These are phyloP conservation scores for Clonostachys byssicola DNA, from an alignment of 2,329 filamentous ascomycete genomes.

Conservation along the genomic window DNA sequence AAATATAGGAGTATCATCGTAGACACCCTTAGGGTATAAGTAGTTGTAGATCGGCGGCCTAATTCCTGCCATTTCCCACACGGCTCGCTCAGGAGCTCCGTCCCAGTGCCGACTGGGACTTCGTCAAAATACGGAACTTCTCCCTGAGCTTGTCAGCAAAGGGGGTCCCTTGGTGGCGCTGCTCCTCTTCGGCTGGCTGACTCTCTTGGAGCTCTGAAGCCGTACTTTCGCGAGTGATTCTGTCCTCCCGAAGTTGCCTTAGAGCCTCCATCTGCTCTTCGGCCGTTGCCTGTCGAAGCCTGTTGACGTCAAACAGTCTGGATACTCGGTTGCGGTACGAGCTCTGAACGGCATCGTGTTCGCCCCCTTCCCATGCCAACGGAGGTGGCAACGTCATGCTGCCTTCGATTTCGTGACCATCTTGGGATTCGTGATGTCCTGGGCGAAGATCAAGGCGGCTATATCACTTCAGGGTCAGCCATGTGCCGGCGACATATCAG, in stretches of 20 bases:
- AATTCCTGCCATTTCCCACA: too few relatives aligned
- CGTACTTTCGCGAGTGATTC: constrained; percentile 9
- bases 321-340: constrained; percentile 39
- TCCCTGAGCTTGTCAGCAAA: constrained; percentile 47
- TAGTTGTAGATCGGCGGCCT: too few relatives aligned
- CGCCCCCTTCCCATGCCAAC: constrained; percentile 30
- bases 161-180: constrained; percentile 32
- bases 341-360: constrained; percentile 20
- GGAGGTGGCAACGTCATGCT: constrained; percentile 30
- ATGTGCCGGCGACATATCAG: too few relatives aligned
- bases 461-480: too few relatives aligned
- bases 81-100: neutral
- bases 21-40: too few relatives aligned
- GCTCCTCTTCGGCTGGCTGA: constrained; percentile 16
- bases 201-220: constrained; percentile 2
- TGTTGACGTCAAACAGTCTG: constrained; percentile 51
- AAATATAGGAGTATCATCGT: too few relatives aligned
- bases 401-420: constrained; percentile 8
- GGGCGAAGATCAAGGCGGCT: constrained; percentile 53
- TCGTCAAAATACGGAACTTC: constrained; percentile 47
- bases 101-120: constrained; percentile 26
- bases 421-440: constrained; percentile 17
- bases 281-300: constrained; percentile 52
- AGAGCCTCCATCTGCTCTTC: constrained; percentile 60
- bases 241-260: constrained; percentile 32